phyloP scores from a whole-genome alignment of 1,139 yeast genomes.

The Insectozyma bohioensis region DNA sequence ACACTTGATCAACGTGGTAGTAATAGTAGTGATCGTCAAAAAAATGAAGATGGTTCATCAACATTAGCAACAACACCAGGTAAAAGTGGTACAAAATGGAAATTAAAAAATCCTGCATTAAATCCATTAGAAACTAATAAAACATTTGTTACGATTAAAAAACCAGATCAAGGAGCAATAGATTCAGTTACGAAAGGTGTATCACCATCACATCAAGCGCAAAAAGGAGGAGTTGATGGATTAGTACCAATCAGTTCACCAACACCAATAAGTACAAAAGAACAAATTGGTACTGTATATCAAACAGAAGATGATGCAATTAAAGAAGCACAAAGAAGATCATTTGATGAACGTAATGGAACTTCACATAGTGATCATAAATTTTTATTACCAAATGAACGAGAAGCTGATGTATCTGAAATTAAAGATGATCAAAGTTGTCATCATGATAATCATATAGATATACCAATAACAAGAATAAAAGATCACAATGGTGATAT shows the following conservation, averaged over 20 bases:
- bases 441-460: constrained; percentile 6
- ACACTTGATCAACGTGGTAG: not conserved
- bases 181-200: constrained; percentile 23
- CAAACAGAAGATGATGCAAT: constrained; percentile 53
- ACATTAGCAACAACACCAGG: constrained; percentile 5
- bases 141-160: constrained; percentile 67
- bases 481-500: constrained; percentile 1
- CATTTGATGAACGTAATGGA: constrained; percentile 10
- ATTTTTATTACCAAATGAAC: constrained; percentile 26
- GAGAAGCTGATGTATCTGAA: constrained; percentile 34
- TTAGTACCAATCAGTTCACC: too few relatives aligned
- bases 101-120: constrained; percentile 73
- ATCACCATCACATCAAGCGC: constrained; percentile 14
- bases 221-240: not conserved
- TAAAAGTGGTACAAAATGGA: constrained; percentile 27
- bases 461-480: constrained; percentile 6
- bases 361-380: constrained; percentile 10
- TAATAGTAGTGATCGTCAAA: not conserved
- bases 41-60: constrained; percentile 1
- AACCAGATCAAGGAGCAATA: constrained; percentile 38
- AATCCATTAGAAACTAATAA: constrained; percentile 78
- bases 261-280: too few relatives aligned
- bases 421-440: constrained; percentile 7
- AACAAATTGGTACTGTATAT: constrained; percentile 38
- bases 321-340: constrained; percentile 27